Conservation (phyloP, 108 stramenopile genomes). For the Fistulifera pelliculosa region DNA sequence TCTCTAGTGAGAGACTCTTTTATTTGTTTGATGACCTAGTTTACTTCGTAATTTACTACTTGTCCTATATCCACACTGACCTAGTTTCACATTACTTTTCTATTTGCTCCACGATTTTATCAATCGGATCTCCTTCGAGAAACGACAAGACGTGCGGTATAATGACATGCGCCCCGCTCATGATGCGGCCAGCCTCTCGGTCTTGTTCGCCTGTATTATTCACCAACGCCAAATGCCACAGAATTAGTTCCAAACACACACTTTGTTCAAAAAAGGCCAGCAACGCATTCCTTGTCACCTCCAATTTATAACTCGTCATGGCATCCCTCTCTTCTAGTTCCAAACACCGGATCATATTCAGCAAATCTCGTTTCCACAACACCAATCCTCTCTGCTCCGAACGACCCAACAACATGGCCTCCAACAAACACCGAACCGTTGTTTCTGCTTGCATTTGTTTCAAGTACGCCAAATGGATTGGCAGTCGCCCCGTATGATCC, state of each 20-base stretch:
- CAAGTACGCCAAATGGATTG: constrained; percentile 46
- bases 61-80: too few relatives aligned
- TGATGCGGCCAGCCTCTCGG: constrained; percentile 20
- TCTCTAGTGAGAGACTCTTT: too few relatives aligned
- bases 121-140: constrained; percentile 47
- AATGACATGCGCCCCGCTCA: constrained; percentile 52
- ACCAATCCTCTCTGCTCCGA: constrained; percentile 39
- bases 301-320: constrained; percentile 43
- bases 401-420: constrained; percentile 40
- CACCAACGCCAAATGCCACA: constrained; percentile 44
- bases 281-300: constrained; percentile 32
- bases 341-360: constrained; percentile 23
- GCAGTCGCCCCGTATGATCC: constrained; percentile 43
- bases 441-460: constrained; percentile 25
- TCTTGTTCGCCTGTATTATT: not conserved
- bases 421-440: constrained; percentile 19
- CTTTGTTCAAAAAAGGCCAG: constrained; percentile 27
- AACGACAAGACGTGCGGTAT: constrained; percentile 46
- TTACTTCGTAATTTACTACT: too few relatives aligned
- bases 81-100: constrained; percentile 7
- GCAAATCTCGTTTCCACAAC: constrained; percentile 42
- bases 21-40: too few relatives aligned
- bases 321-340: constrained; percentile 44
- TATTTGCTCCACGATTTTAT: constrained; percentile 20
- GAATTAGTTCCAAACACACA: constrained; percentile 37